Conservation (phyloP, 179 eudicot species). For the Camellia oleifera region DNA sequence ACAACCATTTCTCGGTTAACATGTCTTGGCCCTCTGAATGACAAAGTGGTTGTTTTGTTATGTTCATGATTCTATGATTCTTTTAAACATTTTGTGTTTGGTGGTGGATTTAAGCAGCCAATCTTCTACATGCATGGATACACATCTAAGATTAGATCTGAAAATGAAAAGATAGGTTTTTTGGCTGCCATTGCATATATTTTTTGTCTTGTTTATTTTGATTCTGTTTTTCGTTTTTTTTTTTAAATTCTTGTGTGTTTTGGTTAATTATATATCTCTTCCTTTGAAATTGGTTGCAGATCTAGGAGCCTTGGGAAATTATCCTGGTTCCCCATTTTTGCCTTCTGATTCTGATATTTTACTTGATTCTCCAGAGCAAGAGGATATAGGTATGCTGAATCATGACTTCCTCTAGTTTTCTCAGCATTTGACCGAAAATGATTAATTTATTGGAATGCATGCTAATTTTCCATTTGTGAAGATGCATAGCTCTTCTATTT, state of each 20-base stretch:
- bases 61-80: too few species aligned
- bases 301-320: constrained; percentile 94
- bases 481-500: background rate
- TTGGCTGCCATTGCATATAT: background rate
- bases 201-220: background rate
- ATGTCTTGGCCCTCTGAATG: background rate
- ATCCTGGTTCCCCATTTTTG: constrained; percentile 93
- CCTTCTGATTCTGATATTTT: constrained; percentile 94
- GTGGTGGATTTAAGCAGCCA: constrained; percentile 3
- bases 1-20: background rate
- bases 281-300: constrained; percentile 42
- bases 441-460: too few species aligned
- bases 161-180: background rate
- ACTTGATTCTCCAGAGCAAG: constrained; percentile 88
- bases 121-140: background rate
- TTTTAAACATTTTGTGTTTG: background rate
- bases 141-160: background rate
- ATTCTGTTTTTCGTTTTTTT: background rate
- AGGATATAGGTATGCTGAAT: constrained; percentile 66
- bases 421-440: background rate
- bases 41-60: background rate
- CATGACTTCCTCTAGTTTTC: background rate
- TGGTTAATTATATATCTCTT: background rate
- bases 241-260: background rate
- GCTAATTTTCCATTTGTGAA: background rate